phyloP scores from a whole-genome alignment of 73 alveolate genomes.

The Tetrahymena borealis region DNA sequence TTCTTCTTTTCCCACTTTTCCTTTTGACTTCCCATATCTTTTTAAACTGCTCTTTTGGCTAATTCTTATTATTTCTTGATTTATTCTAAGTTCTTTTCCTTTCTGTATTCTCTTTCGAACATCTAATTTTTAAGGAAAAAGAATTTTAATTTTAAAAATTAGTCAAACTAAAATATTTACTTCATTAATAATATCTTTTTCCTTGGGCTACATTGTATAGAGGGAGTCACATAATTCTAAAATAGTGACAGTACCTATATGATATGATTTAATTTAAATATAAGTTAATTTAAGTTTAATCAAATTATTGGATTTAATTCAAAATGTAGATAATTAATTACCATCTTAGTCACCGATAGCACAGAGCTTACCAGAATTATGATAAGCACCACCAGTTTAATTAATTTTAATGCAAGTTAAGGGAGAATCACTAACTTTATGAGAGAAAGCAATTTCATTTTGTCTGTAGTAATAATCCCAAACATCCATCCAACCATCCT shows the following conservation, averaged over 20 bases:
- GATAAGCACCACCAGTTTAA: slow-evolving; percentile 46
- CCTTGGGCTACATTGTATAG: slow-evolving; percentile 62
- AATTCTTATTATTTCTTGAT: slow-evolving; percentile 57
- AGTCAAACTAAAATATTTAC: neutral
- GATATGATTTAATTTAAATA: neutral
- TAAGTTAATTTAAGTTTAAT: no score
- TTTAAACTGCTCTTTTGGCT: slow-evolving; percentile 24
- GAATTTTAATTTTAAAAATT: neutral
- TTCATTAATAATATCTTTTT: slow-evolving; percentile 62
- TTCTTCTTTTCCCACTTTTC: slow-evolving; percentile 44
- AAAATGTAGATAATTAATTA: neutral
- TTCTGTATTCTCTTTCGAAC: slow-evolving; percentile 81
- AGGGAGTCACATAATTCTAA: slow-evolving; percentile 75
- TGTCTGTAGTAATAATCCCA: slow-evolving; percentile 92
- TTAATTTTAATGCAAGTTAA: slow-evolving; percentile 46
- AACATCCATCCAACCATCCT: slow-evolving; percentile 88
- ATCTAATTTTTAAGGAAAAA: slow-evolving; percentile 19
- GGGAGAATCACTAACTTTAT: slow-evolving; percentile 56
- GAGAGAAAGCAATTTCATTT: slow-evolving; percentile 84
- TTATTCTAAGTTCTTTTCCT: slow-evolving; percentile 81
- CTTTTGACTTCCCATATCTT: slow-evolving; percentile 20
- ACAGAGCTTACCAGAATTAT: slow-evolving; percentile 53
- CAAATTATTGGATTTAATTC: no score
- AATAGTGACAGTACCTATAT: slow-evolving; percentile 64
- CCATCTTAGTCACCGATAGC: slow-evolving; percentile 94